Evolutionary conservation across 2,329 filamentous ascomycete species (phyloP).

Genomic region (Aureobasidium sp.): DNA sequence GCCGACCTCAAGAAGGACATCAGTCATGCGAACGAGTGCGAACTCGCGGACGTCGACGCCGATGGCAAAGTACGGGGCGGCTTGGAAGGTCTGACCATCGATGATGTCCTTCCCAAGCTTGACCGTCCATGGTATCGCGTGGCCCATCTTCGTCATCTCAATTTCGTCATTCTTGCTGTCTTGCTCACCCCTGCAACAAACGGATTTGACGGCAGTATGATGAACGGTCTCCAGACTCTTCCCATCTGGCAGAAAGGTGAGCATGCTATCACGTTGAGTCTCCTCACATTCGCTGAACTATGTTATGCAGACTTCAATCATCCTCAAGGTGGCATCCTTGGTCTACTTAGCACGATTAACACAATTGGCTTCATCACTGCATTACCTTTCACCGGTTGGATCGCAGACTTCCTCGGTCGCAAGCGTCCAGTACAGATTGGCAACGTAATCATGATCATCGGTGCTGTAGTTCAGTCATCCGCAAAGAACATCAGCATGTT

Average conservation of each 20-base stretch:
- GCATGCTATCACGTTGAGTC: not conserved
- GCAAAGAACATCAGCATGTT: not conserved
- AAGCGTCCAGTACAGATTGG: constrained; percentile 38
- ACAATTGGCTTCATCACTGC: not conserved
- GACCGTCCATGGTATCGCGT: not conserved
- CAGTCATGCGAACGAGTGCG: not conserved
- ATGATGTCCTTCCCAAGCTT: not conserved
- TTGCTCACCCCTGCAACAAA: not conserved
- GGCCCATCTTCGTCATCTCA: not conserved
- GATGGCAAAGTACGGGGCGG: not conserved
- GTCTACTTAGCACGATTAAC: not conserved
- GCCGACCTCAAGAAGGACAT: not conserved
- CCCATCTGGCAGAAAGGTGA: constrained; percentile 29
- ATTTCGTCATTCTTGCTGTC: not conserved
- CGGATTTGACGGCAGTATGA: constrained; percentile 43
- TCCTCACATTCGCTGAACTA: not conserved
- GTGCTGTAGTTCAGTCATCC: not conserved
- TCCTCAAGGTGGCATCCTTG: constrained; percentile 22
- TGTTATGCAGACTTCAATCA: not conserved
- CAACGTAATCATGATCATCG: not conserved
- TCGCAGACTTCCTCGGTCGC: constrained; percentile 39
- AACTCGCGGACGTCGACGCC: not conserved
- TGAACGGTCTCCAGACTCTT: constrained; percentile 43
- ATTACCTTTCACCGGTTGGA: constrained; percentile 27
- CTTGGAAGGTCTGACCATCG: not conserved